Conservation (phyloP, 768 basidiomycete species). For the Russula dissimulans region DNA sequence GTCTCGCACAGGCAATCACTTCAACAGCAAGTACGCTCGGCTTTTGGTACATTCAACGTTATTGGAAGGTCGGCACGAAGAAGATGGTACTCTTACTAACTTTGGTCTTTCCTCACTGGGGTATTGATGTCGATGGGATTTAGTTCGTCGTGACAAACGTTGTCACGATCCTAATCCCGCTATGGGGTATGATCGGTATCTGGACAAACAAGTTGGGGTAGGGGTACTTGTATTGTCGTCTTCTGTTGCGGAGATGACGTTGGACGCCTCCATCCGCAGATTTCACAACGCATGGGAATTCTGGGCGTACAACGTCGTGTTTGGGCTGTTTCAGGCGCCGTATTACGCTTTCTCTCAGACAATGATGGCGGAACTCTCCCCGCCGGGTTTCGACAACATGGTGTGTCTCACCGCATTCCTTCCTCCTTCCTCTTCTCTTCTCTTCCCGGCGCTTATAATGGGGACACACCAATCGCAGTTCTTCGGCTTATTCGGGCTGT, state of each 20-base stretch:
- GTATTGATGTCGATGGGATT: neutral
- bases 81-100: constrained; percentile 41
- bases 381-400: constrained; percentile 83
- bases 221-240: constrained; percentile 13
- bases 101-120: constrained; percentile 1
- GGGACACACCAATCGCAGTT: constrained; percentile 37
- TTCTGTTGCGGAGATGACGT: neutral
- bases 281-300: constrained; percentile 86
- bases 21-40: constrained; percentile 61
- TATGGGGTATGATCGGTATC: constrained; percentile 83
- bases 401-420: constrained; percentile 22
- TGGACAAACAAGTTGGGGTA: constrained; percentile 72
- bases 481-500: constrained; percentile 48
- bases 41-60: constrained; percentile 77
- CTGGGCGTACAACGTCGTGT: constrained; percentile 77
- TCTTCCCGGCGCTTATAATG: no score
- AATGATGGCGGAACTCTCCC: constrained; percentile 84
- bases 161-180: constrained; percentile 65
- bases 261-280: neutral
- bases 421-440: no score
- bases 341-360: constrained; percentile 84
- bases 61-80: constrained; percentile 74
- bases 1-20: constrained; percentile 64
- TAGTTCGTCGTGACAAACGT: constrained; percentile 74
- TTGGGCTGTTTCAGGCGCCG: constrained; percentile 76